Evolutionary conservation across 1,284 basidiomycete genomes (phyloP).

Genomic region (Phellopilus nigrolimitatus): DNA sequence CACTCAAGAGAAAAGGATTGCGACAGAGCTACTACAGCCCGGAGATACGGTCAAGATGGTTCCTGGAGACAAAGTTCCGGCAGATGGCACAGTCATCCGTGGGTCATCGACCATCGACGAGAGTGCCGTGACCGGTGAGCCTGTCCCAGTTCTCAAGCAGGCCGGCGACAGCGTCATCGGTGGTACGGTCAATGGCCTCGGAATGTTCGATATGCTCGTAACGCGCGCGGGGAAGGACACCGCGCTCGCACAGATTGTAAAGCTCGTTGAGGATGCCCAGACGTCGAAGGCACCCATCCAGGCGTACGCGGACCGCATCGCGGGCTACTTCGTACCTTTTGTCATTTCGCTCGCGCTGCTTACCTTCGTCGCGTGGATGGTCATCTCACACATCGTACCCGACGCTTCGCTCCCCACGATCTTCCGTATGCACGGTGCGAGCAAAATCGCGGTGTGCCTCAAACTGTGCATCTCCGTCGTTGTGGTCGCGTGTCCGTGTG

Average conservation of each 20-base stretch:
- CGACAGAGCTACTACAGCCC: conserved; percentile 93
- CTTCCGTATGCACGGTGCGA: conserved; percentile 81
- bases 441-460: conserved; percentile 87
- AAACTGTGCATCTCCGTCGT: conserved; percentile 98
- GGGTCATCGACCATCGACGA: conserved; percentile 93
- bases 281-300: conserved; percentile 98
- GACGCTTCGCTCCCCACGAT: conserved; percentile 70
- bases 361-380: conserved; percentile 86
- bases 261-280: conserved; percentile 96
- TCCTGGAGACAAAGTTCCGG: conserved; percentile 95
- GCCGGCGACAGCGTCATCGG: conserved; percentile 86
- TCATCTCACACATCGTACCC: conserved; percentile 62
- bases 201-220: conserved; percentile 94
- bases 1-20: conserved; percentile 83
- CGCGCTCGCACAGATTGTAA: conserved; percentile 93
- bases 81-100: conserved; percentile 86
- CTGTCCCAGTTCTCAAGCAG: conserved; percentile 84
- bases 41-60: conserved; percentile 93
- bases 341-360: conserved; percentile 80
- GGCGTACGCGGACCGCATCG: conserved; percentile 91
- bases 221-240: conserved; percentile 96
- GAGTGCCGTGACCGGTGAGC: conserved; percentile 96
- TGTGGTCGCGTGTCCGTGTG: conserved; percentile 98
- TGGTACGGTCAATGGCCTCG: conserved; percentile 94
- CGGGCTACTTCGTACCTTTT: conserved; percentile 92